Conservation (phyloP, 2,329 filamentous ascomycete species). For the Sclerotinia minor region DNA sequence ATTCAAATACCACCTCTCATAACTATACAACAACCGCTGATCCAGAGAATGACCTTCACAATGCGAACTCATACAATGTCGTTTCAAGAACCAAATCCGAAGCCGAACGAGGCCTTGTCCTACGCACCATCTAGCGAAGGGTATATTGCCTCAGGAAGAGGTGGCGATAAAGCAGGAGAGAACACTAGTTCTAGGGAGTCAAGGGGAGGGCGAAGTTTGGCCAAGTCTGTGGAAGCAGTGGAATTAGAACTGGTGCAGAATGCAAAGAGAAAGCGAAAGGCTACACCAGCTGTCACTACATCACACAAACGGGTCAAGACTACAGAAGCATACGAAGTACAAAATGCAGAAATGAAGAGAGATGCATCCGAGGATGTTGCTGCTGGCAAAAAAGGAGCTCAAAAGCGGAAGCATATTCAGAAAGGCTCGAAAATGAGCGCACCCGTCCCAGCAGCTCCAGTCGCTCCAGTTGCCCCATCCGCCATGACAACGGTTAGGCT, state of each 20-base stretch:
- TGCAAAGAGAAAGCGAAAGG: background rate
- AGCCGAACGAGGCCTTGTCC: background rate
- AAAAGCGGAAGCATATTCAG: too few species aligned
- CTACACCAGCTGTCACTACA: background rate
- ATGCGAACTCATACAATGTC: too few species aligned
- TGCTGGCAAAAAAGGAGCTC: background rate
- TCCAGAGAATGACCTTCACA: too few species aligned
- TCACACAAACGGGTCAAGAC: background rate
- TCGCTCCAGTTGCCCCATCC: too few species aligned
- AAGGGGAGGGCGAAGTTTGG: background rate
- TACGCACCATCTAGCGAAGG: background rate
- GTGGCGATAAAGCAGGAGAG: background rate
- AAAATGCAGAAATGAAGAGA: background rate
- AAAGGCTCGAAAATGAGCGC: too few species aligned
- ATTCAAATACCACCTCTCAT: too few species aligned
- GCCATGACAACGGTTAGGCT: too few species aligned
- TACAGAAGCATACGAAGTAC: background rate
- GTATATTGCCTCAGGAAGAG: background rate
- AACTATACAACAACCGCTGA: too few species aligned
- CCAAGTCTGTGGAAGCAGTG: background rate
- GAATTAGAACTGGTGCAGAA: background rate
- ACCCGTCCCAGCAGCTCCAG: too few species aligned
- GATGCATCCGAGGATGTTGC: background rate
- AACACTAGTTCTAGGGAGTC: background rate
- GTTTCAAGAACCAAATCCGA: too few species aligned